These are phyloP conservation scores for Venturia asperata DNA, from an alignment of 2,329 filamentous ascomycete genomes.

Conservation along the genomic window DNA sequence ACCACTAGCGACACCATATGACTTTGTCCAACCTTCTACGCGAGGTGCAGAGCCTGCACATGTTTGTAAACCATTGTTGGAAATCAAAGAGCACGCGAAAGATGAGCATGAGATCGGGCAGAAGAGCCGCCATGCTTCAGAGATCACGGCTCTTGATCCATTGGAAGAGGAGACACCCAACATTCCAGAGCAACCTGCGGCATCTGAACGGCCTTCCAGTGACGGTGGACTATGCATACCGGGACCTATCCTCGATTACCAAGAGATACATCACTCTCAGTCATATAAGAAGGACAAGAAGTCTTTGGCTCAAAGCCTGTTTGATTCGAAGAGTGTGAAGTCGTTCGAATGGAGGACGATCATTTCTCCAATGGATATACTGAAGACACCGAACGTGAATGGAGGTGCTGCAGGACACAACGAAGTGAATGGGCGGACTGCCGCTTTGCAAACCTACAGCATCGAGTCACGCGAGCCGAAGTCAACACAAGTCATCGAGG, in stretches of 20 bases:
- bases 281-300: slow-evolving; percentile 46
- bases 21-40: not conserved
- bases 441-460: not conserved
- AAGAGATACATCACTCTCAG: not conserved
- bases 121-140: not conserved
- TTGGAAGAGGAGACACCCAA: not conserved
- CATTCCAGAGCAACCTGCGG: not conserved
- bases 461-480: not conserved
- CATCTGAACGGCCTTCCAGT: not conserved
- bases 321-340: slow-evolving; percentile 28
- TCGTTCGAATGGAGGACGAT: not conserved
- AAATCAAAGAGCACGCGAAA: not conserved
- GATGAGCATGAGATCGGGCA: slow-evolving; percentile 1
- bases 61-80: not conserved
- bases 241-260: slow-evolving; percentile 1
- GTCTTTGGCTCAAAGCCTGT: slow-evolving; percentile 55
- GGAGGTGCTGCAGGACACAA: no score
- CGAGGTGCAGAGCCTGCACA: not conserved
- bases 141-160: not conserved
- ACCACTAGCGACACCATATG: slow-evolving; percentile 2
- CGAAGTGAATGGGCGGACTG: not conserved
- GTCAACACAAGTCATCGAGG: not conserved
- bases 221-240: not conserved
- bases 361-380: not conserved
- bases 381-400: not conserved